Evolutionary conservation across 345 rosid genomes (phyloP), one percentile per base, ranked within the genome.

Genomic region (Populus alba): DNA sequence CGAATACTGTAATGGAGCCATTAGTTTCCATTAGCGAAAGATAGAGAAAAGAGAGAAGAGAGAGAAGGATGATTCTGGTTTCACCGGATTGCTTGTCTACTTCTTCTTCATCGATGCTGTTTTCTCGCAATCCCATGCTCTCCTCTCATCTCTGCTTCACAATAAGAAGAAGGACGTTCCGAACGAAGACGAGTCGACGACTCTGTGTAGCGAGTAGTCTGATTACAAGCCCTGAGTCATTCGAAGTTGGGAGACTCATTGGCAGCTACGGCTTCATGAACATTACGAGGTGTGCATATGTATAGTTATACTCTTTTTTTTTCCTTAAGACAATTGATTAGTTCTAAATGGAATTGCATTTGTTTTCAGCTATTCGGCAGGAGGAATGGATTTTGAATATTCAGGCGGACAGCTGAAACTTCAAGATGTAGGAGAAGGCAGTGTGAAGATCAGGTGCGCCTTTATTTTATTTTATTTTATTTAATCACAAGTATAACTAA

Each of bases 231-330:
- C 84, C 99, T 7, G 93, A 87, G 38, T 95, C 93, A 62, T 95
- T 95, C 86, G 92, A 92, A 85, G 99, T 95, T 9, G 99, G 99
- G 22, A 81, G 89, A 66, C 93, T 95, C 66, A 89, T 93, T 27
- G 97, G 99, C 65, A 92, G 93, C 90, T 95, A 92, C 23, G 99
- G 98, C 57, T 95, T 92, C 89, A 92, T 95, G 92, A 95, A 92
- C 75, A 71, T 95, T 51, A 92, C 99, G 8, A 93, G 98, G 98
- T 95, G 71, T 65, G 15, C 4, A 41, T 31, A 5, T 68, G 23
- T 49, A 1, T 67, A 0, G 18, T 39, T 45, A 10, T 67, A 29
- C 49, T 43, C 18, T 23, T 16, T 16, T 29, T 8, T 8, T 35
- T 23, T 10, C 6, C 1, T 35, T 18, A 33, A 11, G 3, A 35